Base-by-base conservation (phyloP, 1,284 basidiomycete genomes). In the Boletus semigastroideus region DNA sequence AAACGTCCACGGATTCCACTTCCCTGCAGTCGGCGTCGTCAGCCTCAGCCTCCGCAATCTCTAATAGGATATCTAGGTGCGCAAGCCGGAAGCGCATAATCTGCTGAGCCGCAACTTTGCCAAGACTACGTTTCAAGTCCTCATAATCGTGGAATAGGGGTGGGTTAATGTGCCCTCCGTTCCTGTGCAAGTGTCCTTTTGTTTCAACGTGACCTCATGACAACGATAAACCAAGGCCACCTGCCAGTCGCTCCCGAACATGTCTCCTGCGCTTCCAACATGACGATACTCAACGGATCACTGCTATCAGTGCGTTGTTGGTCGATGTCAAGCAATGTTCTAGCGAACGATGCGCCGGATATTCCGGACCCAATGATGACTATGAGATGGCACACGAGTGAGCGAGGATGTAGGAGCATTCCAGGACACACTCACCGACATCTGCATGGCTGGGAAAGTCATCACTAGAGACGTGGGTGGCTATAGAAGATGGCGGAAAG, bases 151-250 rank as follows among this genome's bases (percentile, higher is more conserved):
- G 77, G 57, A 82, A 87, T 2, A 85, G 63, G 4, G 78, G 71
- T 1, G 86, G 82, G 20, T 80, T 83, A 44, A 86, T 78, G 60
- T 89, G 87, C 0, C 86, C 86, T 2, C 87, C 86, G 55, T 89
- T 89, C 55, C 86, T 86, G 49, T 4, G 39, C 28, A 14, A 44
- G 12, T 20, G 20, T 6, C 25, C 14, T 17, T 31, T 12, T 17
- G 16, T 40, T 22, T 52, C 27, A 44, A 22, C 17, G 30, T 28
- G 30, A 39, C 42, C 16, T 13, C 25, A 34, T 7, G 38, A 43
- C 14, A 6, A 25, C n/a, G 16, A 27, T 27, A 19, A 22, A 27
- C 49, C 30, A 47, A 25, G 59, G 72, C 27, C 52, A 79, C 77
- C 77, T 73, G 33, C 72, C 78, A 1, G 78, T 79, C 12, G 78